Base-by-base conservation (phyloP, 139 green algal genomes). In the Microglena sp. region DNA sequence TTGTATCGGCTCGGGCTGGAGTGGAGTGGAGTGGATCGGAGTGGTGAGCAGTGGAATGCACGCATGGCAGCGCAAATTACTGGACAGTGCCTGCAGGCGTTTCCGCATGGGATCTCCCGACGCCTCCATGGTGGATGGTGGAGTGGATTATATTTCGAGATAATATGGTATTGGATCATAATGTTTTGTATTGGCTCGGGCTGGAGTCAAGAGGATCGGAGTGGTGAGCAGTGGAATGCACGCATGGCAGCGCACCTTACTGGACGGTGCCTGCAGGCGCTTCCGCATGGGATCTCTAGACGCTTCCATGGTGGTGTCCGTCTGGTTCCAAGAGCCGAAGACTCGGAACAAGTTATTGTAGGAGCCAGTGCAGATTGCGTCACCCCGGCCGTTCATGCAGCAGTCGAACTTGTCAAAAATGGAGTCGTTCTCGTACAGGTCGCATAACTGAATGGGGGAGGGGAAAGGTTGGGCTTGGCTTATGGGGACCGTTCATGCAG, bases 401-500 rank as follows among this genome's bases (percentile, higher is more conserved):
- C 87, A 95, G 73, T 96, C 91, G 68, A 99, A 98, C 82, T 98
- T 98, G 82, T 99, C 55, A 67, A 99, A 99, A 55, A 99, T 97
- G 72, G 74, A 88, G 79, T 99, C 94, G 69, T 91, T 97, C 79
- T 99, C 94, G 73, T 98, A 99, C 66, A 99, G 74, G 71, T 99
- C 91, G 72, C 86, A 95, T 50, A 99, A 76, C 83, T 90, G 83
- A 73, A n/a, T 59, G 21, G 15, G 11, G 40, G 40, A 50, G 18
- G 18, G 40, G 18, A 50, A 18, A 50, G 40, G 40, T 18, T 24
- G 40, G 18, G 40, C n/a, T n/a, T n/a, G n/a, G n/a, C n/a, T n/a
- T n/a, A n/a, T n/a, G n/a, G 27, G 83, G 70, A 5, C 87, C 84
- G 59, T 82, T 94, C 50, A 95, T 77, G 62, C 72, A 86, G 76